Evolutionary conservation across 805 yeast species (phyloP).

Genomic region (Teunomyces gatunensis): DNA sequence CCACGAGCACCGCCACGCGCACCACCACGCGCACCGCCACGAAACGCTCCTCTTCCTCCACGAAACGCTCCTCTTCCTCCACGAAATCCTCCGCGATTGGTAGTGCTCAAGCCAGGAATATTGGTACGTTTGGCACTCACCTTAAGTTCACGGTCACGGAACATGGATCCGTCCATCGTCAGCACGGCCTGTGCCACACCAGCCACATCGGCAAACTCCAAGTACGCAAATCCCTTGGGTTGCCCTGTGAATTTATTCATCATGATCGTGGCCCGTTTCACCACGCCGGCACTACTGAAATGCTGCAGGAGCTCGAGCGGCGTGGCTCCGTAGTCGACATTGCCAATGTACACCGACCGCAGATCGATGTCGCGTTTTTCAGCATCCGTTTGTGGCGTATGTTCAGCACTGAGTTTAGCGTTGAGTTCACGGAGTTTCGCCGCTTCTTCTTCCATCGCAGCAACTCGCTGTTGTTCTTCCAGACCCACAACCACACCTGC

Average conservation of each 20-base stretch:
- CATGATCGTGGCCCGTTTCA: conserved; percentile 76
- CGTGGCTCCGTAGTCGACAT: conserved; percentile 75
- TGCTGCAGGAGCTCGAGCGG: conserved; percentile 78
- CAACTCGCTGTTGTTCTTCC: neutral
- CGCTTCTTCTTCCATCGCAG: conserved; percentile 3
- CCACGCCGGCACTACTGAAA: conserved; percentile 67
- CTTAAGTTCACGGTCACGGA: conserved; percentile 69
- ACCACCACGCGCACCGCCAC: conserved; percentile 24
- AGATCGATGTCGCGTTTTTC: conserved; percentile 68
- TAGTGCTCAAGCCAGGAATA: conserved; percentile 59
- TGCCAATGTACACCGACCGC: conserved; percentile 77
- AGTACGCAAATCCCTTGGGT: conserved; percentile 85
- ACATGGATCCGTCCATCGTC: conserved; percentile 58
- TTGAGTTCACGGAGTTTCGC: conserved; percentile 4
- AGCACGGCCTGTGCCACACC: conserved; percentile 62
- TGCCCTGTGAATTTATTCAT: conserved; percentile 72
- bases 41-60: conserved; percentile 17
- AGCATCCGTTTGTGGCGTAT: conserved; percentile 36
- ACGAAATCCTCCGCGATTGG: conserved; percentile 31
- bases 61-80: conserved; percentile 21
- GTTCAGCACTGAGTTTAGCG: conserved; percentile 5
- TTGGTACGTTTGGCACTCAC: conserved; percentile 80
- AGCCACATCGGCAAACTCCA: conserved; percentile 73
- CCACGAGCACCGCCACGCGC: conserved; percentile 6
- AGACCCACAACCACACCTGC: neutral